Conservation (phyloP, 208 protist species). For the Paratrypanosoma confusum region DNA sequence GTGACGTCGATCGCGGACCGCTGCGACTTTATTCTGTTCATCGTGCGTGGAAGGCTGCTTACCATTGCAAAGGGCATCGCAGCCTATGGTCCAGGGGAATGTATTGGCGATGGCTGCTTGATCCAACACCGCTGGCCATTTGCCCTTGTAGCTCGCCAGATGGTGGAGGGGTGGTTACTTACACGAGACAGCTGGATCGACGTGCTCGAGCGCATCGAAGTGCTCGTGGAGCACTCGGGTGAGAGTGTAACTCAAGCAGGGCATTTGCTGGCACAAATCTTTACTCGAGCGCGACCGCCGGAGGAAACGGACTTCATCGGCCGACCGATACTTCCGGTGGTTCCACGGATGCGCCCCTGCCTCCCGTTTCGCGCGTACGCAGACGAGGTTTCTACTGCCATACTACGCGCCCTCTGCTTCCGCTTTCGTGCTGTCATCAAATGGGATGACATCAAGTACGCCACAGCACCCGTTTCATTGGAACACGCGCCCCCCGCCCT, state of each 20-base stretch:
- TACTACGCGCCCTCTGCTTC: constrained; percentile 59
- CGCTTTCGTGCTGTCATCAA: constrained; percentile 60
- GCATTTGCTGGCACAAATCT: constrained; percentile 60
- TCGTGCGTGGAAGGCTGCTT: constrained; percentile 50
- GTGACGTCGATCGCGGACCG: constrained; percentile 59
- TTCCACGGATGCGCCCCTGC: constrained; percentile 38
- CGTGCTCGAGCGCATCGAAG: constrained; percentile 48
- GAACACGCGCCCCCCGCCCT: neutral
- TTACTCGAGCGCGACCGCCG: constrained; percentile 40
- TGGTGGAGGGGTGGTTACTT: constrained; percentile 84
- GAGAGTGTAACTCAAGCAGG: constrained; percentile 35
- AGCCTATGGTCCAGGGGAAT: constrained; percentile 57
- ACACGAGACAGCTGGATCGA: constrained; percentile 39
- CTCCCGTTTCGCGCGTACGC: constrained; percentile 44
- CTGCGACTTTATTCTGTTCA: constrained; percentile 61
- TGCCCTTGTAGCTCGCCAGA: constrained; percentile 50
- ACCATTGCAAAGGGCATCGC: constrained; percentile 53
- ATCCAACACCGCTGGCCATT: constrained; percentile 76
- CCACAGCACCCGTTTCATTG: constrained; percentile 14
- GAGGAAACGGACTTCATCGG: constrained; percentile 53
- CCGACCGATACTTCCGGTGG: constrained; percentile 56
- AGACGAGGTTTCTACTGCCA: constrained; percentile 43
- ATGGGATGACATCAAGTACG: constrained; percentile 79
- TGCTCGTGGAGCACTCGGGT: constrained; percentile 59
- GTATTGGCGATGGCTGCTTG: constrained; percentile 70